Evolutionary conservation across 2,329 filamentous ascomycete species (phyloP).

Genomic region (Aspergillus tanneri): DNA sequence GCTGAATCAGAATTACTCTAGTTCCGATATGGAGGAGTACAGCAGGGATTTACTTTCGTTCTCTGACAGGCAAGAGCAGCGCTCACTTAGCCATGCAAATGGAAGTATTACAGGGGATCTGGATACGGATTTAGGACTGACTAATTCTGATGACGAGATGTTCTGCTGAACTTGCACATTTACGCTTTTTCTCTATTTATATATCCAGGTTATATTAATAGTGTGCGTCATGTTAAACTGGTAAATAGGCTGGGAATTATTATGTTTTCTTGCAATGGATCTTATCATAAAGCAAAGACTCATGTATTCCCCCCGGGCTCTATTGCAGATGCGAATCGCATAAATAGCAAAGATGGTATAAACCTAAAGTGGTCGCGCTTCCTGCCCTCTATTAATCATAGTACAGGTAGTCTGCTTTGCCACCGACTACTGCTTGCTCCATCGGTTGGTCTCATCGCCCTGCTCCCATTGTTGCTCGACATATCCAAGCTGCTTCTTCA

Average conservation of each 20-base stretch:
- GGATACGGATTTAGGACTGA: constrained; percentile 38
- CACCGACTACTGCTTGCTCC: constrained; percentile 45
- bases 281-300: too few species aligned
- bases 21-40: constrained; percentile 4
- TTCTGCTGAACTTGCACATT: constrained; percentile 18
- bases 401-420: not conserved
- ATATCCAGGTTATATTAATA: not conserved
- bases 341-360: too few species aligned
- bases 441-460: constrained; percentile 79
- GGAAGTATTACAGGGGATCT: constrained; percentile 38
- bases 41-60: constrained; percentile 24
- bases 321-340: too few species aligned
- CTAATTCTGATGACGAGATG: constrained; percentile 29
- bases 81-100: constrained; percentile 14
- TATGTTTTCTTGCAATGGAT: too few species aligned
- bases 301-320: too few species aligned
- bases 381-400: not conserved
- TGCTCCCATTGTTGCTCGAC: constrained; percentile 78
- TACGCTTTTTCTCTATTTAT: not conserved
- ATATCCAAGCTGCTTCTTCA: constrained; percentile 85
- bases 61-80: constrained; percentile 16
- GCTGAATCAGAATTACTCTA: constrained; percentile 15
- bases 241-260: too few species aligned
- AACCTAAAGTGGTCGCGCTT: too few species aligned
- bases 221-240: not conserved